Evolutionary conservation across 768 basidiomycete species (phyloP), one percentile per base, ranked within the genome.

Genomic region (Tremella fuciformis): DNA sequence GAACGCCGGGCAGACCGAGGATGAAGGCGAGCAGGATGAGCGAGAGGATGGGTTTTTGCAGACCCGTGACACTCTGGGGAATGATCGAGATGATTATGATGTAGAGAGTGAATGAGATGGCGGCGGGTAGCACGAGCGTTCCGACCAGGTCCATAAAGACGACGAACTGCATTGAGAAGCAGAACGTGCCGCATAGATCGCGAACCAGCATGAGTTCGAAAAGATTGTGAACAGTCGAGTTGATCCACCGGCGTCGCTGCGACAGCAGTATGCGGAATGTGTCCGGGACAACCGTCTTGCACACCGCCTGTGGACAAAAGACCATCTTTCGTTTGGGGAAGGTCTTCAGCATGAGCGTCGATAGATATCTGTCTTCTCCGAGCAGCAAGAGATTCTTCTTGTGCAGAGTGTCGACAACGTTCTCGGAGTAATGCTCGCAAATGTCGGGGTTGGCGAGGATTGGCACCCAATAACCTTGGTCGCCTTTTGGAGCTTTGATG

Each of bases 311-410:
- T 6, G 96, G 94, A 76, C 91, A 93, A 83, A 98, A 98, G 77
- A 97, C 84, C 82, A 96, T 97, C 82, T 99, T 98, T 76, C 94
- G 88, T 77, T 94, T 93, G 49, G 96, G 94, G 88, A 99, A 98
- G 0, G 96, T 98, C 83, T 93, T 96, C 64, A 98, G 83, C 84
- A 99, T 85, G 55, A 99, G 86, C 0, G 94, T 99, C 1, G 94
- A 93, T 19, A 99, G 83, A 79, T 97, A 98, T 59, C 96, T 91
- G 90, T 98, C 94, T 80, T 99, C 96, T 79, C 94, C 96, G 46
- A 99, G 86, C 2, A 98, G 83, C 8, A 98, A 83, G 65, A 98
- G 77, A 74, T 98, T 99, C 84, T 99, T 98, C 87, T 96, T 98
- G 85, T 98, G 96, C 63, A 98, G 80, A 3, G 93, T 97, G 79